phyloP scores from a whole-genome alignment of 2,329 filamentous ascomycete species.

The Immersiporthe knoxdaviesiana region DNA sequence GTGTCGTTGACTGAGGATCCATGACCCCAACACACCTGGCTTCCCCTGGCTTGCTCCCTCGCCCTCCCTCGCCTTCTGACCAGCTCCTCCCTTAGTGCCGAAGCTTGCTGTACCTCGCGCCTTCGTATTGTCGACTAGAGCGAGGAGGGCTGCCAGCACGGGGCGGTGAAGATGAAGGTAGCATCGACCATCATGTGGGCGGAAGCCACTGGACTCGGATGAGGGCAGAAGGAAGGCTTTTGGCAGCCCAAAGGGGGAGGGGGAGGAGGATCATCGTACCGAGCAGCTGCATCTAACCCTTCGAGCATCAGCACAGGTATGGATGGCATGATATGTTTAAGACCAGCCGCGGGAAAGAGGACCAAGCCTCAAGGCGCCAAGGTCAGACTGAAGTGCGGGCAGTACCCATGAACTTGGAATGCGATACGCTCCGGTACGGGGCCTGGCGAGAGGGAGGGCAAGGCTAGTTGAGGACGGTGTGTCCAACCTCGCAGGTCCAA shows the following conservation, averaged over 20 bases:
- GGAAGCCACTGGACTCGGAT: constrained; percentile 5
- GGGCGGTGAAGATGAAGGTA: not conserved
- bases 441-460: not conserved
- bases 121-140: not conserved
- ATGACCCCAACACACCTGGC: constrained; percentile 11
- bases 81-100: constrained; percentile 18
- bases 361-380: not conserved
- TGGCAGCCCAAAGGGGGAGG: not conserved
- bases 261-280: not conserved
- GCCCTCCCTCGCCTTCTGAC: constrained; percentile 10
- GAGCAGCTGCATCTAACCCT: not conserved
- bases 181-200: not conserved
- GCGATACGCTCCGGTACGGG: not conserved
- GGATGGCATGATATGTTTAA: not conserved
- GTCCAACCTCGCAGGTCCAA: constrained; percentile 14
- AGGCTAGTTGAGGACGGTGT: constrained; percentile 1
- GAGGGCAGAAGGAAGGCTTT: not conserved
- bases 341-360: constrained; percentile 1
- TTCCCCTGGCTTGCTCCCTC: constrained; percentile 3
- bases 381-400: not conserved
- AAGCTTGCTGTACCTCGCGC: not conserved
- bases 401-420: not conserved
- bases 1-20: constrained; percentile 3
- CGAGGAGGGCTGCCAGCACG: not conserved
- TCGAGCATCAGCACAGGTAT: not conserved